phyloP scores from a whole-genome alignment of 148 eudicot genomes.

The Rhododendron vialii region DNA sequence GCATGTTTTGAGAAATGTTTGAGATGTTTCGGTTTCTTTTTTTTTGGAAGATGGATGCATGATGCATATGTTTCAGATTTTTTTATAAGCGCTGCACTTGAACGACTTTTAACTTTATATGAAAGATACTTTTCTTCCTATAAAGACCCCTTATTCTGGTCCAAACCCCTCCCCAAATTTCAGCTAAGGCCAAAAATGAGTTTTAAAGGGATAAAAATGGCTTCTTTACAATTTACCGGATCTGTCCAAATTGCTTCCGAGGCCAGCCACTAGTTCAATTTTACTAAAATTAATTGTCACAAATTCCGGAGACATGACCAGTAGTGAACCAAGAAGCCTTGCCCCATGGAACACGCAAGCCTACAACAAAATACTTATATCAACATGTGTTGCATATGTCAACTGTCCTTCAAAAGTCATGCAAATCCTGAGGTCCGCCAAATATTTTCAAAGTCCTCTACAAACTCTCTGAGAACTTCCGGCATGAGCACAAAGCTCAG shows the following conservation, averaged over 20 bases:
- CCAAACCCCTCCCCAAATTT: not conserved
- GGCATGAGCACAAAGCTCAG: not conserved
- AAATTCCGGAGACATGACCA: not conserved
- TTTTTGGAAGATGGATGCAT: not conserved
- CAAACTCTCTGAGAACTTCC: not conserved
- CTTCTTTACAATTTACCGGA: not conserved
- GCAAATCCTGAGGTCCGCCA: not conserved
- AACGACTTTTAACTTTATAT: not conserved
- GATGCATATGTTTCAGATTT: not conserved
- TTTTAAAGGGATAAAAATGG: not conserved
- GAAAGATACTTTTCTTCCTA: not conserved
- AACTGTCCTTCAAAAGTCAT: not conserved
- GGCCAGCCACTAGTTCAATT: not conserved
- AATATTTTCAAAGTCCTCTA: not conserved
- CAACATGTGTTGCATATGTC: not conserved
- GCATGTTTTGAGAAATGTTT: not conserved
- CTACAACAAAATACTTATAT: not conserved
- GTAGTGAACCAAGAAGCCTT: not conserved
- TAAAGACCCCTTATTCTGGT: not conserved
- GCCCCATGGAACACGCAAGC: not conserved
- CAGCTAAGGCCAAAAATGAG: not conserved
- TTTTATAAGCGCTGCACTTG: not conserved
- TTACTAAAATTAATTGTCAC: not conserved
- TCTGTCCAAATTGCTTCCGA: not conserved
- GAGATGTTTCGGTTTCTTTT: not conserved